Conservation (phyloP, 2,329 filamentous ascomycete species). For the Colletotrichum sp. region DNA sequence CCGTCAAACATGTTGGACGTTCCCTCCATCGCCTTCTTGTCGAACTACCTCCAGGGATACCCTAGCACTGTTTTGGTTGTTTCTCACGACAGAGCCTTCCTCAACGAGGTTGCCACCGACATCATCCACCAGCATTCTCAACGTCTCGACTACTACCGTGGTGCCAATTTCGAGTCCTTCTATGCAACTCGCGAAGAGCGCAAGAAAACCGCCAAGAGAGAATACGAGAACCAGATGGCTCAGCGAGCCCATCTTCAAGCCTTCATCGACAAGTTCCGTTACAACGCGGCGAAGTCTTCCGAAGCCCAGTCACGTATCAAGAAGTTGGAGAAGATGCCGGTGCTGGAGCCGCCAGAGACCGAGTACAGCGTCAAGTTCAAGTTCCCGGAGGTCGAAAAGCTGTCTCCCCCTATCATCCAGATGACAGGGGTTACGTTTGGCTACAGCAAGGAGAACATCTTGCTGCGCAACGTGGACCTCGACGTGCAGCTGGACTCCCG, state of each 20-base stretch:
- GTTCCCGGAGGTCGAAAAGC: constrained; percentile 96
- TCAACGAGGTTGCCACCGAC: constrained; percentile 98
- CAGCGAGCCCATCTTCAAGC: constrained; percentile 92
- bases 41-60: constrained; percentile 92
- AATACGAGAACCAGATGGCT: constrained; percentile 98
- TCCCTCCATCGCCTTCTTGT: constrained; percentile 97
- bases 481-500: constrained; percentile 98
- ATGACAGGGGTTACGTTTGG: constrained; percentile 94
- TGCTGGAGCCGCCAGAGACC: constrained; percentile 86
- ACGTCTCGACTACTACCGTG: constrained; percentile 96
- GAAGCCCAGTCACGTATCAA: constrained; percentile 99
- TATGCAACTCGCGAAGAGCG: constrained; percentile 97
- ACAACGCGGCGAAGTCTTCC: constrained; percentile 98
- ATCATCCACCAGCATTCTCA: constrained; percentile 99
- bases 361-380: constrained; percentile 97
- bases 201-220: constrained; percentile 92
- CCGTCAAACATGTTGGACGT: constrained; percentile 99
- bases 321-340: constrained; percentile 96
- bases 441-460: constrained; percentile 78
- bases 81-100: constrained; percentile 97
- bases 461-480: constrained; percentile 87
- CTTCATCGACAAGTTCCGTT: constrained; percentile 99
- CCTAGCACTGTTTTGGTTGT: constrained; percentile 95
- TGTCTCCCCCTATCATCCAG: constrained; percentile 96
- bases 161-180: constrained; percentile 96